Conservation (phyloP, 129 eudicot genomes). For the Rutidosis leptorrhynchoides region DNA sequence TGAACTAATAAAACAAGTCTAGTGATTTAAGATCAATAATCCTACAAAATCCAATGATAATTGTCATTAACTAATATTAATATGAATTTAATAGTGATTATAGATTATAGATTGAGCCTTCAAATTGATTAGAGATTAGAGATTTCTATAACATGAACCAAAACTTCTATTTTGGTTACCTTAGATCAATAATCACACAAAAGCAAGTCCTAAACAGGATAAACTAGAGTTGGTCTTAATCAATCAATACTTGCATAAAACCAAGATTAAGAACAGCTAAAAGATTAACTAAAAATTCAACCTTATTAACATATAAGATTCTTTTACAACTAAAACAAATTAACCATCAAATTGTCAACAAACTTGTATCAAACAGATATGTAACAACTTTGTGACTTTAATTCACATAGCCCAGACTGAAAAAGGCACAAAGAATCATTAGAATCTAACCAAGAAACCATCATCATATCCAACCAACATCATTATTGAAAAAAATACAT, state of each 20-base stretch:
- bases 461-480: background rate
- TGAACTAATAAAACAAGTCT: background rate
- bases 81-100: background rate
- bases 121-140: slow-evolving; percentile 9
- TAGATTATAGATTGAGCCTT: background rate
- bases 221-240: background rate
- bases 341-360: background rate
- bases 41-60: slow-evolving; percentile 4
- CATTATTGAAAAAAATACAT: slow-evolving; percentile 10
- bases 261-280: slow-evolving; percentile 21
- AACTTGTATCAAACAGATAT: background rate
- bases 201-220: slow-evolving; percentile 20
- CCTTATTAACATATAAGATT: background rate
- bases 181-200: slow-evolving; percentile 3
- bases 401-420: slow-evolving; percentile 24
- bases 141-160: background rate
- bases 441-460: slow-evolving; percentile 6
- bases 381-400: slow-evolving; percentile 4
- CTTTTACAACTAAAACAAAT: background rate
- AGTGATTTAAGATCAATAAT: background rate
- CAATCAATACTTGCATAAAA: slow-evolving; percentile 10
- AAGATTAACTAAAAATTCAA: background rate
- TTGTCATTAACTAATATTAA: background rate
- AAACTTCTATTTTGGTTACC: background rate
- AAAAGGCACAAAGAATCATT: background rate